Conservation (phyloP, 2,329 filamentous ascomycete species). For the Geoglossum cookeanum region DNA sequence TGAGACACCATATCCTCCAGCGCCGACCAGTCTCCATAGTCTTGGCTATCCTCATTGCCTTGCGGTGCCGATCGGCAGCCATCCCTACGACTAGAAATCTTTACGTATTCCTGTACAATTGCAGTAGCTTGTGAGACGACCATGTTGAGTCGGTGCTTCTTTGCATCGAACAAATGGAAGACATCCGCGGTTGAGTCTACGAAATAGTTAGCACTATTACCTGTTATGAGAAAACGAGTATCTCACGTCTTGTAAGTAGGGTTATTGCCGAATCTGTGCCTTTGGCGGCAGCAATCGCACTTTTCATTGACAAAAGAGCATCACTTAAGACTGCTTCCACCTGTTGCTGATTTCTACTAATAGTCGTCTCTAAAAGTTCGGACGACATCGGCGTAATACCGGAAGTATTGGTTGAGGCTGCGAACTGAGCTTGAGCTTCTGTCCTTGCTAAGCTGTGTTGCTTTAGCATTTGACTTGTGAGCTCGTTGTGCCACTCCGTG, state of each 20-base stretch:
- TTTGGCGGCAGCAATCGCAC: constrained; percentile 25
- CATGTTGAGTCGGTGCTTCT: constrained; percentile 23
- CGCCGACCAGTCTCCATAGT: constrained; percentile 39
- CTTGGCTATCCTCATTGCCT: constrained; percentile 40
- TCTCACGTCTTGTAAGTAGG: constrained; percentile 22
- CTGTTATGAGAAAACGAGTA: no score
- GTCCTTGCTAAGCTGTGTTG: constrained; percentile 36
- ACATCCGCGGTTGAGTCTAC: constrained; percentile 24
- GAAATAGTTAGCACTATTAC: not conserved
- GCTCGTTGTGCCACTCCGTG: constrained; percentile 34
- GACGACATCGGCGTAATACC: constrained; percentile 21
- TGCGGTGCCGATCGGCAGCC: constrained; percentile 13
- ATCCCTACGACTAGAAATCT: constrained; percentile 10
- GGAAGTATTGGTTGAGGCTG: constrained; percentile 18
- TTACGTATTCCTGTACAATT: constrained; percentile 25
- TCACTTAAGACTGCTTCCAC: constrained; percentile 35
- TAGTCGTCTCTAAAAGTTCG: constrained; percentile 30
- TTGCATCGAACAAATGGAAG: constrained; percentile 32
- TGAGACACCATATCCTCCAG: constrained; percentile 27
- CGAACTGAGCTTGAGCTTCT: constrained; percentile 36
- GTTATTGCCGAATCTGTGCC: constrained; percentile 22
- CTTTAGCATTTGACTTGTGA: constrained; percentile 30
- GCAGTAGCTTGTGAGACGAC: constrained; percentile 30
- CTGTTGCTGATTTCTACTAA: constrained; percentile 36
- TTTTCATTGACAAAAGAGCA: constrained; percentile 30